A percentile compares a stretch with the other conserved stretches of the same genome.
phyloP scores from a whole-genome alignment of 768 basidiomycete species.

The Tylopilus cervinicoccineus region DNA sequence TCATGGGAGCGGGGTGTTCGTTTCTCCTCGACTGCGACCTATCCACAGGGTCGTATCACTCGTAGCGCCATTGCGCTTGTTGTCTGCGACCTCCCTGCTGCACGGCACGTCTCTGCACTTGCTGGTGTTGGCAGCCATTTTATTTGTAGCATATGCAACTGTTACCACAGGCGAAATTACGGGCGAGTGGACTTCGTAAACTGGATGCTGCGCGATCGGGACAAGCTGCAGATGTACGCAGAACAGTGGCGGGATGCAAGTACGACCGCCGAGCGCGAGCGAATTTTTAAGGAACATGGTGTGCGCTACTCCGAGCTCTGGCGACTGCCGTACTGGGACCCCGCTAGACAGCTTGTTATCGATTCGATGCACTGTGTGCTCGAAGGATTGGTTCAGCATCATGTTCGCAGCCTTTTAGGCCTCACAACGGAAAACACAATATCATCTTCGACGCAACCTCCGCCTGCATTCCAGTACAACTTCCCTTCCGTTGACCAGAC shows the following conservation, averaged over 20 bases:
- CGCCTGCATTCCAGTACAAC: not conserved
- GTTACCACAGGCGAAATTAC: constrained; percentile 13
- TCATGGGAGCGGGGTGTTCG: constrained; percentile 31
- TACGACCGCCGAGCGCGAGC: not conserved
- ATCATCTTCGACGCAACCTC: not conserved
- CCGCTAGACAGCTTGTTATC: not conserved
- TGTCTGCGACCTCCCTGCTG: constrained; percentile 37
- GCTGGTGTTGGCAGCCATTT: constrained; percentile 16
- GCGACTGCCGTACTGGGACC: not conserved
- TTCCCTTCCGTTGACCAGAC: too few species aligned
- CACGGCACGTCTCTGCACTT: constrained; percentile 21
- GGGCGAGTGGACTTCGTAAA: constrained; percentile 3
- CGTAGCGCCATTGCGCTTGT: constrained; percentile 25
- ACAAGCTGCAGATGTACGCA: not conserved
- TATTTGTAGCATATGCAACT: constrained; percentile 31
- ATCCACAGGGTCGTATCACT: constrained; percentile 17
- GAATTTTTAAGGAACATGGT: not conserved
- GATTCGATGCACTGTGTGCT: not conserved
- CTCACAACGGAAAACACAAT: not conserved
- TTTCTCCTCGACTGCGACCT: constrained; percentile 15
- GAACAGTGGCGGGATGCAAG: not conserved
- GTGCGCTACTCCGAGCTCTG: not conserved
- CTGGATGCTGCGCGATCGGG: constrained; percentile 15
- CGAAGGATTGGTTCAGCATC: not conserved
- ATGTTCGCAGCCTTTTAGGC: not conserved